Base-by-base conservation (phyloP, 495 filamentous ascomycete genomes). In the Neurospora sp. region DNA sequence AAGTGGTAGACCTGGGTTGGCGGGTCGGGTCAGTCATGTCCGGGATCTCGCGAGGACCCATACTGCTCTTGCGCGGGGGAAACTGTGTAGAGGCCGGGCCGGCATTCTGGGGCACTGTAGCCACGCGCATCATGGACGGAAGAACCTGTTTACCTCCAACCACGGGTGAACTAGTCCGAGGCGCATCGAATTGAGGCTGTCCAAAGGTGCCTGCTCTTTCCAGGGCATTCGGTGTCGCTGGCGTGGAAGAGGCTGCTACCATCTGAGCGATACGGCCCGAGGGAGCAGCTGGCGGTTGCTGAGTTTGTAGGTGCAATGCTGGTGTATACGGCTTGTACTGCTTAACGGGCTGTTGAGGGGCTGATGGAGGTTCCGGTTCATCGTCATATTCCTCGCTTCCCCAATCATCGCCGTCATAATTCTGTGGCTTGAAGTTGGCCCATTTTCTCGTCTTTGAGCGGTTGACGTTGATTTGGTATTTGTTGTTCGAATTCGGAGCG, bases 351-450 rank as follows among this genome's bases (percentile, higher is more conserved):
- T 78, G 71, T 74, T 79, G 85, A 20, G 78, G 79, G 6, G 83
- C 81, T 14, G 82, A 80, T n/a, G 85, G 84, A 23, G 85, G 82
- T 16, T 88, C 85, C 12, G n/a, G n/a, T n/a, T n/a, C n/a, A 39
- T 89, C 91, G 76, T 95, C 93, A 74, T 94, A 91, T 46, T 91
- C 92, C 41, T 93, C 92, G 69, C 91, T 92, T 54, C 94, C 96
- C 93, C 96, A 98, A 77, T 97, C 95, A 76, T 93, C 94, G 74
- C 95, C 96, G 78, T 95, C 96, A 78, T 99, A 99, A 73, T 91
- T 91, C 73, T 90, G 89, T 44, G 90, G 86, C 80, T 95, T 96
- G 31, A 96, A 96, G 77, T 97, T 91, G 12, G 95, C 91, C 96
- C 96, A 99, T 84, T 94, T 94, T 83, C 90, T 94, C 20, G 96